A percentile compares a stretch with the other conserved stretches of the same genome.
These are phyloP conservation scores for Vitis labrusca DNA, from an alignment of 164 flowering plant genomes.

Conservation along the genomic window DNA sequence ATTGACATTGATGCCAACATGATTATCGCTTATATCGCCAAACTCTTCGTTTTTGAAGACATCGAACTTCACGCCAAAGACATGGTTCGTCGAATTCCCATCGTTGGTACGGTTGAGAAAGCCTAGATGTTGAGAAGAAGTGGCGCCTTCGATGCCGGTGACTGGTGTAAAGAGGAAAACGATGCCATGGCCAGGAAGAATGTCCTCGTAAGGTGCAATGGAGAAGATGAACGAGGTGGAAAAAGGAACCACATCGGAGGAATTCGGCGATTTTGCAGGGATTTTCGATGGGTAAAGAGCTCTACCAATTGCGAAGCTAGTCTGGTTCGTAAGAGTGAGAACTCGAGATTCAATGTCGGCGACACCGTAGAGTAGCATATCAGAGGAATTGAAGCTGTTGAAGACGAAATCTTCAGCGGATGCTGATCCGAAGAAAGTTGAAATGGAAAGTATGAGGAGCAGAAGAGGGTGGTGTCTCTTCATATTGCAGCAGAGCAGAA, in stretches of 20 bases:
- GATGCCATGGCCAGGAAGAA: conserved; percentile 57
- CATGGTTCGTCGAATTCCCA: conserved; percentile 37
- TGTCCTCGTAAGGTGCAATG: conserved; percentile 39
- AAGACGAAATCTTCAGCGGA: conserved; percentile 10
- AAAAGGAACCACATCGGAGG: background rate
- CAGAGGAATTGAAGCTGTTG: conserved; percentile 16
- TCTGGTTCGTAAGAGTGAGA: conserved; percentile 28
- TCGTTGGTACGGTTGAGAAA: conserved; percentile 40
- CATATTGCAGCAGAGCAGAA: no score
- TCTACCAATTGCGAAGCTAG: conserved; percentile 26
- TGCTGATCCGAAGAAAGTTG: background rate
- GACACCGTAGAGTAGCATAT: background rate
- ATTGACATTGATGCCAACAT: conserved; percentile 59
- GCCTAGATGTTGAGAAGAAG: conserved; percentile 47
- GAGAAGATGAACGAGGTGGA: conserved; percentile 68
- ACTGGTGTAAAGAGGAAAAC: conserved; percentile 51
- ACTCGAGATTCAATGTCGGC: conserved; percentile 20
- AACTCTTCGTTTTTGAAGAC: conserved; percentile 54
- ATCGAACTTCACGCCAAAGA: conserved; percentile 70
- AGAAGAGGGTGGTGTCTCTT: background rate
- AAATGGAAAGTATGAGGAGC: background rate
- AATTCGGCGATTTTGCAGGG: conserved; percentile 20
- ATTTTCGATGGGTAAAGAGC: conserved; percentile 30
- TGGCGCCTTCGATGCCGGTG: conserved; percentile 40
- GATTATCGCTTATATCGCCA: conserved; percentile 47